phyloP scores from a whole-genome alignment of 306 rosid species.

The Ceratonia siliqua region DNA sequence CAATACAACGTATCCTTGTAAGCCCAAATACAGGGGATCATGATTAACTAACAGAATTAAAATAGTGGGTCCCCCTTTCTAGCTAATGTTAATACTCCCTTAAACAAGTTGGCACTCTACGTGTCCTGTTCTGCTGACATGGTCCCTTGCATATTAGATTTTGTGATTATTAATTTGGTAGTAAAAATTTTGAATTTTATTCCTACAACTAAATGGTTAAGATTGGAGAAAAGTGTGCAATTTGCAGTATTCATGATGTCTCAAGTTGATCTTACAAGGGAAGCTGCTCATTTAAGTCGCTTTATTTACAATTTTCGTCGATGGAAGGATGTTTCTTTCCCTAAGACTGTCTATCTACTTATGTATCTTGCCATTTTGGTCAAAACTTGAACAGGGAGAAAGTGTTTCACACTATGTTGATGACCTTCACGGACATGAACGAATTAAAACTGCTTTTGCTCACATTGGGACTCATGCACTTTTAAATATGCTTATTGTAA shows the following conservation, averaged over 20 bases:
- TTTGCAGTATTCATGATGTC: slow-evolving; percentile 92
- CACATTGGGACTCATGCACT: slow-evolving; percentile 91
- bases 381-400: slow-evolving; percentile 83
- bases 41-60: too few relatives aligned
- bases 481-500: slow-evolving; percentile 87
- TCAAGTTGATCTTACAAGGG: slow-evolving; percentile 92
- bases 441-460: slow-evolving; percentile 74
- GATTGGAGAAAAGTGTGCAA: slow-evolving; percentile 90
- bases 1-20: too few relatives aligned
- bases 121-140: too few relatives aligned
- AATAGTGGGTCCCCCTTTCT: too few relatives aligned
- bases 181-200: slow-evolving; percentile 69
- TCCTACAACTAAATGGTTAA: slow-evolving; percentile 75
- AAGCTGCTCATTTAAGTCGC: slow-evolving; percentile 92
- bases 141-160: too few relatives aligned
- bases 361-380: slow-evolving; percentile 90
- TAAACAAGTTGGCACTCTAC: too few relatives aligned
- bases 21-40: too few relatives aligned
- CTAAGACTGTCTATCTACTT: slow-evolving; percentile 86
- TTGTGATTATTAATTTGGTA: slow-evolving; percentile 62
- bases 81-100: too few relatives aligned
- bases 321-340: slow-evolving; percentile 88
- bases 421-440: slow-evolving; percentile 68
- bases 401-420: slow-evolving; percentile 79
- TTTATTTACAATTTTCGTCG: slow-evolving; percentile 79